Base-by-base conservation (phyloP, 176 grass and related monocot species). In the Musa itinerans region DNA sequence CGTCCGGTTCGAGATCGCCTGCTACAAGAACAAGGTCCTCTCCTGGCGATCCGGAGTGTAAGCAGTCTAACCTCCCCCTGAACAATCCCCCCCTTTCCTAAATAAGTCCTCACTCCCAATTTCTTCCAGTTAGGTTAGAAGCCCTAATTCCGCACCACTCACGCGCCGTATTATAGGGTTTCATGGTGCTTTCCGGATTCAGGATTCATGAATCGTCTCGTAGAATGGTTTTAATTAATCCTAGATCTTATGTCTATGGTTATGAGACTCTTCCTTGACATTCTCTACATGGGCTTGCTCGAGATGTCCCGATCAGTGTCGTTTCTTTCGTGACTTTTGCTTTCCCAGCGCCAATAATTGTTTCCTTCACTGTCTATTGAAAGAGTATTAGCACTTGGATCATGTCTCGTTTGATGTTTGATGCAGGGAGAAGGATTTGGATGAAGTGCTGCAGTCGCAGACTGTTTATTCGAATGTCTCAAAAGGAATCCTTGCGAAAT, bases 11-110 rank as follows among this genome's bases (percentile, higher is more conserved):
- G 91, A 93, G 83, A 93, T 93, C 85, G 91, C 91, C 14, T 93
- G 87, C 77, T 93, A 89, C 87, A 89, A 89, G 80, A 93, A 90
- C 91, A 93, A 93, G 85, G 91, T 93, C 76, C 87, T 93, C 49
- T 93, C 91, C 1, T 93, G 91, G 91, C 91, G 91, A 11, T 74
- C 87, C 59, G 73, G 79, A 79, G 91, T 90, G 70, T 87, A 87
- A 77, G 58, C 13, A 3, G n/a, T 63, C 50, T 57, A 56, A 11
- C 56, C 21, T 22, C 52, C 54, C 71, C 3, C 55, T 15, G 3
- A 11, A 11, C 1, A 29, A 56, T 25, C 24, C 52, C 24, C 24
- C 2, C 2, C 14, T 25, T 26, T 6, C 4, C 34, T 43, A 43
- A 43, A 43, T 43, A 43, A 43, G 6, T 43, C 34, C 34, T 5